Percentiles rank a stretch among this genome's conserved stretches.
Conservation (phyloP, 495 filamentous ascomycete genomes). For the Penicillium manginii region DNA sequence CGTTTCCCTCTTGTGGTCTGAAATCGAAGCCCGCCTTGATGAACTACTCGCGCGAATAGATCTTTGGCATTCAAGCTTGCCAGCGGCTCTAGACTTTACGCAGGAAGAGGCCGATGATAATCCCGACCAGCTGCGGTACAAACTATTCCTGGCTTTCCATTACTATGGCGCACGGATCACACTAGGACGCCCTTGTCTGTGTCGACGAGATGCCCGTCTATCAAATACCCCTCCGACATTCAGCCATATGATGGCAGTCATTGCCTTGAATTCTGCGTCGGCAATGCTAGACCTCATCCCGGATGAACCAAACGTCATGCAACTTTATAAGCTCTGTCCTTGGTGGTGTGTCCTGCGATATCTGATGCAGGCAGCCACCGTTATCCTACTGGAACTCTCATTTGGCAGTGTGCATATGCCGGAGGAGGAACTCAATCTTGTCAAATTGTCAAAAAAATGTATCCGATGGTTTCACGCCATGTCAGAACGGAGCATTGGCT, state of each 20-base stretch:
- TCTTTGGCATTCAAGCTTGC: slow-evolving; percentile 57
- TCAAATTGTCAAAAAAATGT: slow-evolving; percentile 56
- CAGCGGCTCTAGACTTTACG: slow-evolving; percentile 51
- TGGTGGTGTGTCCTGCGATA: slow-evolving; percentile 71
- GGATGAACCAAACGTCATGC: slow-evolving; percentile 42
- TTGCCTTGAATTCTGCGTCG: slow-evolving; percentile 58
- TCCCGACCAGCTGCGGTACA: slow-evolving; percentile 35
- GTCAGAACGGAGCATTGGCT: slow-evolving; percentile 53
- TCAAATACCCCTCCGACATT: slow-evolving; percentile 40
- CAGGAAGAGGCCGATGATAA: slow-evolving; percentile 31
- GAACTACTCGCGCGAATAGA: slow-evolving; percentile 53
- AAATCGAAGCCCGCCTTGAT: slow-evolving; percentile 61
- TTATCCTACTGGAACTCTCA: slow-evolving; percentile 65
- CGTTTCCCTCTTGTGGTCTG: slow-evolving; percentile 55
- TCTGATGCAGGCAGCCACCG: slow-evolving; percentile 62
- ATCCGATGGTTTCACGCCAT: slow-evolving; percentile 60
- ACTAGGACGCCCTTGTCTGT: slow-evolving; percentile 64
- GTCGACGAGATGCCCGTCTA: slow-evolving; percentile 54
- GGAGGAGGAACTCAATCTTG: slow-evolving; percentile 46
- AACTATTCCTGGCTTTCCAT: slow-evolving; percentile 55
- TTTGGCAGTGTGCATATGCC: slow-evolving; percentile 59
- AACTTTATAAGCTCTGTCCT: slow-evolving; percentile 57
- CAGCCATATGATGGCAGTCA: slow-evolving; percentile 56
- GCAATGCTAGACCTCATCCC: slow-evolving; percentile 58
- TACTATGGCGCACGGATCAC: slow-evolving; percentile 62